Evolutionary conservation across 306 rosid genomes (phyloP).

Genomic region (Crotalaria pallida): DNA sequence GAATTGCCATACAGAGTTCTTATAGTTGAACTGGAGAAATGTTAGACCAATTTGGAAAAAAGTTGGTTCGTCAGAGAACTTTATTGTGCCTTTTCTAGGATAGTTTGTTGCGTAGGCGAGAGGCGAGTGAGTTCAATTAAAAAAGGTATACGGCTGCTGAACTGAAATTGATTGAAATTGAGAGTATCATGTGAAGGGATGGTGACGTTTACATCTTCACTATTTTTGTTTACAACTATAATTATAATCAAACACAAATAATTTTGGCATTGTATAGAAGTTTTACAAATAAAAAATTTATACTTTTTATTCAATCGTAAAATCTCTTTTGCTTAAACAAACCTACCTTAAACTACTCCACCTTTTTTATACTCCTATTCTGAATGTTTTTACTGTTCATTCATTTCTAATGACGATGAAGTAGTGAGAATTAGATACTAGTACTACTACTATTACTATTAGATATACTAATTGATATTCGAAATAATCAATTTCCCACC

Average conservation of each 20-base stretch:
- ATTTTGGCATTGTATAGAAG: no score
- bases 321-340: no score
- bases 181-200: slow-evolving; percentile 19
- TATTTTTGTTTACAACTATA: no score
- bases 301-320: no score
- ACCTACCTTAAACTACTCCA: no score
- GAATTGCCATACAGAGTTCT: slow-evolving; percentile 4
- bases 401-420: neutral
- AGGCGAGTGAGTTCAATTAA: slow-evolving; percentile 29
- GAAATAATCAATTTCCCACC: neutral
- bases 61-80: neutral
- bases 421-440: neutral
- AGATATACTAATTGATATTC: neutral
- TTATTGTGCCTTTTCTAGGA: neutral
- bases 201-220: neutral
- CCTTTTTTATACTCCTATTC: neutral
- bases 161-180: slow-evolving; percentile 18
- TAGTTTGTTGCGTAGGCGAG: slow-evolving; percentile 19
- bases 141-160: slow-evolving; percentile 11
- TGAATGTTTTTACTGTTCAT: neutral
- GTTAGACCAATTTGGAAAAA: neutral
- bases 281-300: no score
- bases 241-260: no score
- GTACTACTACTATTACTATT: no score
- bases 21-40: neutral